Evolutionary conservation across 1,284 basidiomycete species (phyloP), one percentile per base, ranked within the genome.

Genomic region (Apiotrichum akiyoshidainum): DNA sequence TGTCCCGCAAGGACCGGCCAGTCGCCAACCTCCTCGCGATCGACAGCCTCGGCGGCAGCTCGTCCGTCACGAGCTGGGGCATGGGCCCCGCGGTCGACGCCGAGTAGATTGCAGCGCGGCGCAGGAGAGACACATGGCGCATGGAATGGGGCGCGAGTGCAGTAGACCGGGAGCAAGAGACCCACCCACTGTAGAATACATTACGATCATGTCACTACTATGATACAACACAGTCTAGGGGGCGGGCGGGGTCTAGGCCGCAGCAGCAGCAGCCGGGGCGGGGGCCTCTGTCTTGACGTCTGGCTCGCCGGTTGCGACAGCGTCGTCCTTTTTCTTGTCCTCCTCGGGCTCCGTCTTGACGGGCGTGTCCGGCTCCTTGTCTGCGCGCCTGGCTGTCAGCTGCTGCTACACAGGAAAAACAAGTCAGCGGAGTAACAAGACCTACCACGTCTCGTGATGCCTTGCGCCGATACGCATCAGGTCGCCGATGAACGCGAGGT

Each of bases 21-120:
- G 87, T 97, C 60, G 87, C 89, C 53, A 98, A 99, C 75, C 88
- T 97, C 69, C 87, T 95, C 66, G 82, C 86, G n/a, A 87, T 95
- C 73, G 90, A 92, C 34, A 85, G 82, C 66, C 87, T 86, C 21
- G 88, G 88, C 52, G 84, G 84, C 11, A 54, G 53, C 5, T 72
- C 72, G 1, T 60, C 58, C 5, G 71, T 68, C 4, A 65, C 56
- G 2, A 54, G 67, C 41, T 78, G 74, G 74, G 70, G 60, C 3
- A 70, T 75, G 67, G 56, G 14, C n/a, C 48, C 35, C 5, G 51
- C 42, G 12, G 52, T 54, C 31, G 54, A 54, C 33, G 37, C 37
- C 21, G 33, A 26, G 17, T 48, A 41, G 47, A 46, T 34, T 8
- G 21, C 5, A 4, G 19, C 11, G 37, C 21, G 17, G 7, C 5